Base-by-base conservation (phyloP, 305 asterid genomes). In the Solanum hybrid region DNA sequence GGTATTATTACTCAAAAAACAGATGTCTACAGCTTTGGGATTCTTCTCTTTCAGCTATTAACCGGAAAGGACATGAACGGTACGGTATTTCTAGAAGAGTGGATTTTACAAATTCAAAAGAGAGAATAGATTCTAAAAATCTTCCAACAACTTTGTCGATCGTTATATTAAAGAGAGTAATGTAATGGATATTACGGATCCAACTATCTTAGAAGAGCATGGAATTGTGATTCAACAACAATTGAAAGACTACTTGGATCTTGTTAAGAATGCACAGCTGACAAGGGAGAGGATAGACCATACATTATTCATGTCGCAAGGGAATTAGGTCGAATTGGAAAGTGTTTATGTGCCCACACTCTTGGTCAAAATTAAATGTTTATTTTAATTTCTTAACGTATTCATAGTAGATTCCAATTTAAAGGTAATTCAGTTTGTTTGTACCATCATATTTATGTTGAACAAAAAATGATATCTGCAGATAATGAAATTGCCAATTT, bases 131-230 rank as follows among this genome's bases (percentile, higher is more conserved):
- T 68, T n/a, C 0, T 1, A 0, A 68, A 68, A 68, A 68, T 10
- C 1, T 10, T n/a, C 31, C 31, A n/a, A n/a, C 31, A n/a, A 57
- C 70, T 2, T 68, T 1, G 6, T 68, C 2, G 29, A 68, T 24
- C 14, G 1, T 0, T n/a, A n/a, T n/a, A n/a, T 3, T 10, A 4
- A 68, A 68, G 29, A 68, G 14, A 0, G 1, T n/a, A n/a, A 27
- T 57, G 24, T 4, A 6, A 10, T 22, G 15, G 36, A 72, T 10
- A 75, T 75, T 0, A 0, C 1, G 12, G 37, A 75, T 29, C 34
- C n/a, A 0, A 7, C 37, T 1, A 75, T 29, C 1, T 13, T 75
- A 0, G 79, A 75, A 75, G 37, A 75, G 37, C 79, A 3, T 6
- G 79, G 79, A 75, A 29, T 75, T 13, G 79, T 14, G 31, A 79